Base-by-base conservation (phyloP, 2,329 filamentous ascomycete species). In the Tolypocladium inflatum region DNA sequence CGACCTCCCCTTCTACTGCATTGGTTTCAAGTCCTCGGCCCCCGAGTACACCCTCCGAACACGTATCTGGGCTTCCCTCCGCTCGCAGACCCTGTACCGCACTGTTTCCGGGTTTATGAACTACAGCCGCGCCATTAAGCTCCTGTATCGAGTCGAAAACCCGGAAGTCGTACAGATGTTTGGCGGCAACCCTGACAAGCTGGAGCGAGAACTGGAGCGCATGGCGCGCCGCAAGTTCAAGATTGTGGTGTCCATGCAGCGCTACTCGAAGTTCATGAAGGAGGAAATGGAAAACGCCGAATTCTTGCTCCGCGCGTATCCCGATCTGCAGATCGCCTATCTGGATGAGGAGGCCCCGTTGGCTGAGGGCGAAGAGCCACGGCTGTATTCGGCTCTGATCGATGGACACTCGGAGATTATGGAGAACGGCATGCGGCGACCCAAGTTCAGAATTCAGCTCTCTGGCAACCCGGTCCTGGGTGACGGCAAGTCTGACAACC, bases 61-160 rank as follows among this genome's bases (percentile, higher is more conserved):
- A 10, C 90, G 94, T 78, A 99, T 99, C 66, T 99, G 94, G 94
- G 91, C 94, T 7, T 99, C 94, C 5, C 88, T 99, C 43, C 93
- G 94, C 45, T 97, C 92, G 58, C 94, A 99, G 74, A 99, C 94
- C 10, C 83, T 99, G 2, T 99, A 99, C 78, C 90, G 94, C 70
- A 99, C 94, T 0, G 90, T 99, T 60, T 99, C 94, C 65, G 94
- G 94, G 66, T 99, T 99, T 80, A 99, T 99, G 94, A 99, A 99
- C 82, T 99, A 99, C 78, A 97, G 91, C 75, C 90, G 94, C 69
- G 94, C 94, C 10, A 99, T 99, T 78, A 99, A 99, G 78, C 85
- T 99, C 4, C 82, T 99, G 2, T 99, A 99, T 73, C 92, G 94
- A 69, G 95, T 99, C 4, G 94, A 99, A 76, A 99, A 99, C 72